phyloP scores from a whole-genome alignment of 495 filamentous ascomycete genomes.

The Talaromyces nanjingensis region DNA sequence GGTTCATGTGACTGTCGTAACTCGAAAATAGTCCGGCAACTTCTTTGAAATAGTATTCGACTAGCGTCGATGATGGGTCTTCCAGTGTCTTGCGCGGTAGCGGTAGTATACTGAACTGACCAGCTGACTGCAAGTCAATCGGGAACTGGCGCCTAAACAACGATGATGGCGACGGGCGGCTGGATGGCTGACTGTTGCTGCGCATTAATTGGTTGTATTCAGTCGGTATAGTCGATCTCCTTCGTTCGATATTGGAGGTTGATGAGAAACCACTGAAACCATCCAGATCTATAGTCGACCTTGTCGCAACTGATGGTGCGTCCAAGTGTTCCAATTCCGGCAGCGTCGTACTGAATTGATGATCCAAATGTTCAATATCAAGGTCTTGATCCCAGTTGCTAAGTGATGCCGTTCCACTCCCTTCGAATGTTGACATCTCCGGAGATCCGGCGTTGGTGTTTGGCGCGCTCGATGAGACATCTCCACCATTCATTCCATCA shows the following conservation, averaged over 20 bases:
- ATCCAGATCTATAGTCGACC: neutral
- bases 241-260: neutral
- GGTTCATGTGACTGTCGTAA: conserved; percentile 53
- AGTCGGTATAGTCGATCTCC: neutral
- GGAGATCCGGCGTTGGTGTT: neutral
- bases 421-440: neutral
- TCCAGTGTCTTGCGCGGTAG: conserved; percentile 15
- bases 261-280: neutral
- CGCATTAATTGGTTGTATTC: neutral
- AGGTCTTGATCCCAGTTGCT: neutral
- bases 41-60: conserved; percentile 56
- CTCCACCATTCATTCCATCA: neutral
- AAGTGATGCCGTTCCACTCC: neutral
- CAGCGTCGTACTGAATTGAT: conserved; percentile 23
- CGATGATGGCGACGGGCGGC: neutral
- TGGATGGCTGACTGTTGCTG: neutral
- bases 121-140: neutral
- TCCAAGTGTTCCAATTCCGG: conserved; percentile 32
- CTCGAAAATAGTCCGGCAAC: conserved; percentile 51
- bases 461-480: neutral
- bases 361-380: conserved; percentile 19
- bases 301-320: conserved; percentile 5
- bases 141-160: neutral
- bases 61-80: conserved; percentile 45
- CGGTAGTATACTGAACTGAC: conserved; percentile 2